A percentile compares a stretch with the other conserved stretches of the same genome.
These are phyloP conservation scores for Fusarium staphyleae DNA, from an alignment of 2,329 filamentous ascomycete genomes.

Conservation along the genomic window DNA sequence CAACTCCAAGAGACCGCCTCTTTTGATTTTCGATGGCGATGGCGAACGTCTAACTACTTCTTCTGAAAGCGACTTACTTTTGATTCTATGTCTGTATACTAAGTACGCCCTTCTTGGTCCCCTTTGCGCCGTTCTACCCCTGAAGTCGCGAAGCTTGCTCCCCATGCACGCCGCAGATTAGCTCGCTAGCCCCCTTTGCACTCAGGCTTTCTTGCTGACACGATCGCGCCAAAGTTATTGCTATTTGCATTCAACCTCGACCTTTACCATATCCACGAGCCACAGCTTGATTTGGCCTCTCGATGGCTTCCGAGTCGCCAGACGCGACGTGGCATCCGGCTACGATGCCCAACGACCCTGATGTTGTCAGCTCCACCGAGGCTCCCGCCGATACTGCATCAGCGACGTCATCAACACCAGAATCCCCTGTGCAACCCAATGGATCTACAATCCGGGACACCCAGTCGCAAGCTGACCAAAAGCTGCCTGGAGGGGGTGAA, in stretches of 20 bases:
- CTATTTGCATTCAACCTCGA: slow-evolving; percentile 32
- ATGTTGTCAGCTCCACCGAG: slow-evolving; percentile 29
- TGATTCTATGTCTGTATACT: slow-evolving; percentile 39
- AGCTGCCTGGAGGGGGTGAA: slow-evolving; percentile 5
- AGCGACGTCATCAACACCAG: slow-evolving; percentile 36
- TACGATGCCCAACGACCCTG: slow-evolving; percentile 48
- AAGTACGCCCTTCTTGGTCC: slow-evolving; percentile 28
- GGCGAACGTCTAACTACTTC: slow-evolving; percentile 32
- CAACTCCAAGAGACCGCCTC: slow-evolving; percentile 30
- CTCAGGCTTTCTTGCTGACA: slow-evolving; percentile 36
- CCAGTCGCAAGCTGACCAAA: slow-evolving; percentile 20
- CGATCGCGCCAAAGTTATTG: slow-evolving; percentile 33
- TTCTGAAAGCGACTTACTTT: slow-evolving; percentile 18
- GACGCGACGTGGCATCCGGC: slow-evolving; percentile 52
- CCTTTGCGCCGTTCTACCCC: slow-evolving; percentile 22
- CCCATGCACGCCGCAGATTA: slow-evolving; percentile 34
- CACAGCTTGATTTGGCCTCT: slow-evolving; percentile 31
- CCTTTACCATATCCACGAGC: slow-evolving; percentile 19
- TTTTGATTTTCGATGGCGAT: slow-evolving; percentile 28
- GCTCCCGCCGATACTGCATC: slow-evolving; percentile 22
- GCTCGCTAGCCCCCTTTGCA: slow-evolving; percentile 37
- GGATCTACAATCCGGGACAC: slow-evolving; percentile 12
- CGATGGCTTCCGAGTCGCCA: slow-evolving; percentile 49
- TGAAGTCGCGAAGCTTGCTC: slow-evolving; percentile 30
- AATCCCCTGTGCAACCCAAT: slow-evolving; percentile 17